Evolutionary conservation across 31 red algal genomes (phyloP).

Genomic region (Endocladia muricata): DNA sequence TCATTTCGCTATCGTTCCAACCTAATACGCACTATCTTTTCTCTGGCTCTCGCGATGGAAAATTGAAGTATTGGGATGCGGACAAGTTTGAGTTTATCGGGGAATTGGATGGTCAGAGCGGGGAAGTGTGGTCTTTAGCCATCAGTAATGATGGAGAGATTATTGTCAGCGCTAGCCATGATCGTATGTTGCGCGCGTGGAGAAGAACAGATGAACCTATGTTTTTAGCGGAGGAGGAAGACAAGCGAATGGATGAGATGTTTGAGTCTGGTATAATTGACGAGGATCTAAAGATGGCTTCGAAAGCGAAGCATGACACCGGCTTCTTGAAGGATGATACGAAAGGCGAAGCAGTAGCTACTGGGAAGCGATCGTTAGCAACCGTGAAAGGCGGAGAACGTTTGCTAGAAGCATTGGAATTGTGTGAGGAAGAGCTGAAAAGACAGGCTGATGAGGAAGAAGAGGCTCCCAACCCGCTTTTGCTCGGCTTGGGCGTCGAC

Average conservation of each 20-base stretch:
- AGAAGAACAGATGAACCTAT: slow-evolving; percentile 75
- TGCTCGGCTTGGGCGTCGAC: slow-evolving; percentile 58
- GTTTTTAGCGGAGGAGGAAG: slow-evolving; percentile 86
- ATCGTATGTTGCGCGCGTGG: slow-evolving; percentile 87
- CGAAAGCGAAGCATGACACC: slow-evolving; percentile 22
- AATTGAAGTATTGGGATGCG: slow-evolving; percentile 91
- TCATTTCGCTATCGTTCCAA: slow-evolving; percentile 77
- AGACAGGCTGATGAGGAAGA: slow-evolving; percentile 30
- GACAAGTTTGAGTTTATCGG: slow-evolving; percentile 81
- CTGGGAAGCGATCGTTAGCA: slow-evolving; percentile 75
- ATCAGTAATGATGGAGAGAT: slow-evolving; percentile 80
- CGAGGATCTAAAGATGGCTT: slow-evolving; percentile 41
- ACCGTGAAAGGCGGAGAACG: slow-evolving; percentile 75
- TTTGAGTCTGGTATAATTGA: slow-evolving; percentile 71
- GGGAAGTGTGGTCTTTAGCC: slow-evolving; percentile 50
- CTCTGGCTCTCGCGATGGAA: slow-evolving; percentile 84
- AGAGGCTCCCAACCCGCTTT: slow-evolving; percentile 38
- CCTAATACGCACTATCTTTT: slow-evolving; percentile 92
- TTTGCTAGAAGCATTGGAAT: slow-evolving; percentile 73
- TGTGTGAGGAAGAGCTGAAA: slow-evolving; percentile 56
- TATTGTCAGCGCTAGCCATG: slow-evolving; percentile 72
- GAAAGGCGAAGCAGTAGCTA: slow-evolving; percentile 41
- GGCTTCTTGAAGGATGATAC: slow-evolving; percentile 68
- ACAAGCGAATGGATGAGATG: slow-evolving; percentile 77
- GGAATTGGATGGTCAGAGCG: slow-evolving; percentile 72